Evolutionary conservation across 2,329 filamentous ascomycete genomes (phyloP).

Genomic region (Curvularia eragrostidis): DNA sequence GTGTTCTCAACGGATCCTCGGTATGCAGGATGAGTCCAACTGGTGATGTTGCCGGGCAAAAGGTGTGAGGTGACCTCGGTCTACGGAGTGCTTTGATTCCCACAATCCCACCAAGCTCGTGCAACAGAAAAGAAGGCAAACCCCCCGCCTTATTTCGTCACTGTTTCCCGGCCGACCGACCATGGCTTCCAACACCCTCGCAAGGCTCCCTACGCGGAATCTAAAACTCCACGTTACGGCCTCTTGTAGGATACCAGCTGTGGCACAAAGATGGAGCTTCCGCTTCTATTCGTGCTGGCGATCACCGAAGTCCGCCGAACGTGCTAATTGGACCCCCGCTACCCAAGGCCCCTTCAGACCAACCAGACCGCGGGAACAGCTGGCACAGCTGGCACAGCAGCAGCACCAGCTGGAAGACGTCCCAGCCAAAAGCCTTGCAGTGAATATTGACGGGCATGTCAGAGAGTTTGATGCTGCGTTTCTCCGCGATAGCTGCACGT

Average conservation of each 20-base stretch:
- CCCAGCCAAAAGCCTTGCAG: constrained; percentile 38
- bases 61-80: constrained; percentile 25
- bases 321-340: constrained; percentile 30
- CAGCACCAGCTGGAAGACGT: constrained; percentile 25
- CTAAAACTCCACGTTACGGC: neutral
- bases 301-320: constrained; percentile 24
- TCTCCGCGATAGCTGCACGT: constrained; percentile 66
- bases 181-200: constrained; percentile 41
- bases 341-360: constrained; percentile 28
- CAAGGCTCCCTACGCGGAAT: constrained; percentile 16
- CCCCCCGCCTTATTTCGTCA: constrained; percentile 21
- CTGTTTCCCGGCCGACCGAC: constrained; percentile 13
- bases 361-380: constrained; percentile 29
- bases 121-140: constrained; percentile 28
- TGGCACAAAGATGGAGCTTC: constrained; percentile 18
- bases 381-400: too few species aligned
- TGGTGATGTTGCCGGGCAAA: constrained; percentile 26
- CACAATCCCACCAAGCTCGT: constrained; percentile 23
- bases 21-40: constrained; percentile 15
- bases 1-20: constrained; percentile 21
- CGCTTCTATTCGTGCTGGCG: constrained; percentile 30
- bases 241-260: constrained; percentile 2
- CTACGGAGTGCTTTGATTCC: constrained; percentile 24
- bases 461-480: constrained; percentile 45
- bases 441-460: constrained; percentile 42